Evolutionary conservation across 441 rosid species (phyloP).

Genomic region (Kokia cookei): DNA sequence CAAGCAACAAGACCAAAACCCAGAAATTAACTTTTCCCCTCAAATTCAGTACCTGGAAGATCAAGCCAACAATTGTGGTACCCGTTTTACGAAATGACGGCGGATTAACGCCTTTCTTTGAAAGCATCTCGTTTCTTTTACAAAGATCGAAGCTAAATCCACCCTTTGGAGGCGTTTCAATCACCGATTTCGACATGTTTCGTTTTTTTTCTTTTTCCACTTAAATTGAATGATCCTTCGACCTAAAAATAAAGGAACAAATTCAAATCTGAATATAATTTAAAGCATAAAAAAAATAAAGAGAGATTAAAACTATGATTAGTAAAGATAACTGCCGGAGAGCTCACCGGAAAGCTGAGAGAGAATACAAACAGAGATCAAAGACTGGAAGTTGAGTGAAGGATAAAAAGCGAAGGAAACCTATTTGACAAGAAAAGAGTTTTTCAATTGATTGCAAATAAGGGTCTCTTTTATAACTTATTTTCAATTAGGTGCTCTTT

Average conservation of each 20-base stretch:
- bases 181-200: slow-evolving; percentile 34
- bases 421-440: neutral
- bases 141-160: slow-evolving; percentile 96
- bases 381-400: neutral
- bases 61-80: slow-evolving; percentile 90
- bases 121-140: slow-evolving; percentile 75
- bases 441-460: neutral
- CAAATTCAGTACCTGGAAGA: slow-evolving; percentile 55
- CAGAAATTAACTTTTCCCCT: neutral
- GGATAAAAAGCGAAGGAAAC: neutral
- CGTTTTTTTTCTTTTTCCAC: neutral
- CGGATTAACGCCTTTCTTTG: slow-evolving; percentile 56
- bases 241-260: neutral
- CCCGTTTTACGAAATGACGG: slow-evolving; percentile 87
- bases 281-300: neutral
- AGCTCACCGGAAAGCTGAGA: neutral
- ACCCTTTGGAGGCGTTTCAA: slow-evolving; percentile 68
- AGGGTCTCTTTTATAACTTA: neutral
- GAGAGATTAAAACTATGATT: neutral
- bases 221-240: neutral
- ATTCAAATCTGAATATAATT: neutral
- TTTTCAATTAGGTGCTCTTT: neutral
- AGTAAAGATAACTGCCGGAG: neutral
- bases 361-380: neutral
- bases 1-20: neutral